Conservation (phyloP, 1,284 basidiomycete species). For the Hymenochaete sp. region DNA sequence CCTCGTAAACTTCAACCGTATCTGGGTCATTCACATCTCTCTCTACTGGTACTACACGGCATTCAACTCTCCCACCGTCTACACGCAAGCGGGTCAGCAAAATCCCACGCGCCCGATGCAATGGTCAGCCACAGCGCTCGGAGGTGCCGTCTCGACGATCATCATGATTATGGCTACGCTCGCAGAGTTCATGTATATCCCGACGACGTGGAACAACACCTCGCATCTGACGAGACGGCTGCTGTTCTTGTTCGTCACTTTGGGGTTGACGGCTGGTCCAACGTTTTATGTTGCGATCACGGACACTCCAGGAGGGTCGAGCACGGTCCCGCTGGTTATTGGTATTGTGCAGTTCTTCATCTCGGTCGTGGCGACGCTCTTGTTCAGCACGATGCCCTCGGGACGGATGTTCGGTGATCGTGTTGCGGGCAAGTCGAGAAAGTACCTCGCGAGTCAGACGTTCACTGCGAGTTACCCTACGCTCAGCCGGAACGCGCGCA, state of each 20-base stretch:
- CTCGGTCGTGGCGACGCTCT: conserved; percentile 69
- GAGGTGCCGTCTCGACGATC: conserved; percentile 81
- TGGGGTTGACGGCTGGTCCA: conserved; percentile 80
- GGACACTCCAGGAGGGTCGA: conserved; percentile 49
- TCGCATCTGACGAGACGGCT: conserved; percentile 85
- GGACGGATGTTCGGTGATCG: conserved; percentile 94
- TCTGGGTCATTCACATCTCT: conserved; percentile 92
- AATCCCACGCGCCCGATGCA: conserved; percentile 60
- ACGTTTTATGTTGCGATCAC: conserved; percentile 84
- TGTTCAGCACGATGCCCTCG: conserved; percentile 84
- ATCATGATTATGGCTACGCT: conserved; percentile 93
- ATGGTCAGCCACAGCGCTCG: conserved; percentile 85
- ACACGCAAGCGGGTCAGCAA: conserved; percentile 42
- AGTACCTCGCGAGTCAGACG: conserved; percentile 92
- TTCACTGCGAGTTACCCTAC: conserved; percentile 90
- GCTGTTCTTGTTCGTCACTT: conserved; percentile 75
- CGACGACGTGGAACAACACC: conserved; percentile 95
- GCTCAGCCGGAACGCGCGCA: conserved; percentile 50
- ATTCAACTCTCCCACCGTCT: conserved; percentile 86
- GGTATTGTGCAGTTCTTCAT: conserved; percentile 91
- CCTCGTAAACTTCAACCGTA: conserved; percentile 95
- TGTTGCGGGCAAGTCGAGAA: conserved; percentile 86
- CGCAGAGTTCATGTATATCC: conserved; percentile 91
- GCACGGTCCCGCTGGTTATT: conserved; percentile 73
- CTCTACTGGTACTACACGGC: conserved; percentile 93